Evolutionary conservation across 2,329 filamentous ascomycete species (phyloP).

Genomic region (Apiospora sp.): DNA sequence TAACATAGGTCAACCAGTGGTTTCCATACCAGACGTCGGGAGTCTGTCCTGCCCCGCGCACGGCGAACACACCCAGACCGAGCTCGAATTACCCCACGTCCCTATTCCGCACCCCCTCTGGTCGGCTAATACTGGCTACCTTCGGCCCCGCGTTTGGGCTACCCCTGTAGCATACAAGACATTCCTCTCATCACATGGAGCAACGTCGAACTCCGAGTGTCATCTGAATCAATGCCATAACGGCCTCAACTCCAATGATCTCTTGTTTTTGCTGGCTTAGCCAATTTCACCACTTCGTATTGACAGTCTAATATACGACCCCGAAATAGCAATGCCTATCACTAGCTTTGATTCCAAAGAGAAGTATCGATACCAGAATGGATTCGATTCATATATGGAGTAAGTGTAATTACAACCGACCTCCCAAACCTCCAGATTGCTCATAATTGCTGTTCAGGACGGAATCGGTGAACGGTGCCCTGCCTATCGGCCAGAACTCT

Average conservation of each 20-base stretch:
- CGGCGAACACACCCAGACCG: background rate
- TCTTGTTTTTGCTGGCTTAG: background rate
- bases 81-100: background rate
- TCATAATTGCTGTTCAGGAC: constrained; percentile 49
- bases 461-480: constrained; percentile 71
- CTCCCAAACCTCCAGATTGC: constrained; percentile 2
- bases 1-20: no score
- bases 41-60: no score
- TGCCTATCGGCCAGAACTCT: constrained; percentile 73
- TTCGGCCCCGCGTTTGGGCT: constrained; percentile 3
- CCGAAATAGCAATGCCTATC: background rate
- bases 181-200: background rate
- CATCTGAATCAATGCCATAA: background rate
- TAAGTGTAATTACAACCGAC: constrained; percentile 45
- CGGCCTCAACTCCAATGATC: background rate
- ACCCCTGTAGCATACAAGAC: background rate
- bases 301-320: background rate
- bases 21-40: no score
- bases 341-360: constrained; percentile 27
- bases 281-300: background rate
- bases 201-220: background rate
- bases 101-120: background rate
- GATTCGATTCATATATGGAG: constrained; percentile 75
- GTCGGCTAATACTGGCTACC: constrained; percentile 1
- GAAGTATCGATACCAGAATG: constrained; percentile 71